phyloP scores from a whole-genome alignment of 2,329 filamentous ascomycete species.

The Colletotrichum orbiculare region DNA sequence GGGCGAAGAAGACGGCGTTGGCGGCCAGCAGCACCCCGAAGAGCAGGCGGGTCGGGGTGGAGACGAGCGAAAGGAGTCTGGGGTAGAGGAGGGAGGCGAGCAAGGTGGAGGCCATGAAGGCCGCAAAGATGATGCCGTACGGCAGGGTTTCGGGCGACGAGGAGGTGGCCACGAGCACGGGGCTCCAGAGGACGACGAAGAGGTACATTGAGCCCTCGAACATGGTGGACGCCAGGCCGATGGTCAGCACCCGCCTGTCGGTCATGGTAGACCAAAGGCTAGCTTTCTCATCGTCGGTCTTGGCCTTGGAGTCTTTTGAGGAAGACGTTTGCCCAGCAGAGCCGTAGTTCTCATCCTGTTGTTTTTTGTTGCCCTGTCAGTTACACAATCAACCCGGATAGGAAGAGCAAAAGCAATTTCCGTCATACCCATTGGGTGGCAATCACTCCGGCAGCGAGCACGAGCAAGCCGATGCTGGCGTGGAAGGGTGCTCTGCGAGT shows the following conservation, averaged over 20 bases:
- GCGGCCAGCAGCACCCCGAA: constrained; percentile 52
- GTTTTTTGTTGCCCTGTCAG: no score
- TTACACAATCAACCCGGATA: no score
- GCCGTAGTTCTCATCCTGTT: constrained; percentile 63
- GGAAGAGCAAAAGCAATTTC: neutral
- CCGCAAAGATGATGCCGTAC: constrained; percentile 66
- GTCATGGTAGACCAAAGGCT: constrained; percentile 41
- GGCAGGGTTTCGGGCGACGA: constrained; percentile 42
- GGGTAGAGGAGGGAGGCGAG: constrained; percentile 66
- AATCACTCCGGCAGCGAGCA: constrained; percentile 56
- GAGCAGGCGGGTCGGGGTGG: constrained; percentile 42
- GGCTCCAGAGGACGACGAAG: constrained; percentile 70
- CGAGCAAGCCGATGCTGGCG: constrained; percentile 51
- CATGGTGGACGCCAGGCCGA: constrained; percentile 63
- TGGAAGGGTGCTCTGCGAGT: constrained; percentile 63
- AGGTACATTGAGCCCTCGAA: constrained; percentile 71
- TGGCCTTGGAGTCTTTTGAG: constrained; percentile 19
- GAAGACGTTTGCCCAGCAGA: constrained; percentile 37
- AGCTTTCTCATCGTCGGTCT: constrained; percentile 29
- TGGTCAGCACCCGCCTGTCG: constrained; percentile 60
- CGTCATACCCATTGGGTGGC: constrained; percentile 56
- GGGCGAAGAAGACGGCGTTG: constrained; percentile 50
- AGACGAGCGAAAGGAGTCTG: constrained; percentile 27
- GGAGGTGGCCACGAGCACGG: constrained; percentile 56
- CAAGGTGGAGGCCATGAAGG: constrained; percentile 70